Conservation (phyloP, 306 rosid genomes). For the Cicer judaicum region DNA sequence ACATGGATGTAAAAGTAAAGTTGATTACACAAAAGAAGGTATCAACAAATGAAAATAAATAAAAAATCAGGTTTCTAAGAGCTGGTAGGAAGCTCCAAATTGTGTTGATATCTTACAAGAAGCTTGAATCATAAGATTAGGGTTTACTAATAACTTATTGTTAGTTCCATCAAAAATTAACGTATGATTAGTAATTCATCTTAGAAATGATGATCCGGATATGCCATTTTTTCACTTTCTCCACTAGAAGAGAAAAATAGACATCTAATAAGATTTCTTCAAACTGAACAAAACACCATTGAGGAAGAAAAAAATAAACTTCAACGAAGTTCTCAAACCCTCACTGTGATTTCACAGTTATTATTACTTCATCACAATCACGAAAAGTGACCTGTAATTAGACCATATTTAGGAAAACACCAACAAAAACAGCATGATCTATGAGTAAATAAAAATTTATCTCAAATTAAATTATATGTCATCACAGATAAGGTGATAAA, state of each 20-base stretch:
- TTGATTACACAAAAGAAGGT: background rate
- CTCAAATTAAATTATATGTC: background rate
- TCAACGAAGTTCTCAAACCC: background rate
- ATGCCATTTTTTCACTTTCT: background rate
- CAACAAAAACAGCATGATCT: background rate
- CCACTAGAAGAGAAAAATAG: constrained; percentile 4
- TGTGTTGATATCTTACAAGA: background rate
- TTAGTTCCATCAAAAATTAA: too few species aligned
- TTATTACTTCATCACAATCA: background rate
- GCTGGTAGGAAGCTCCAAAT: background rate
- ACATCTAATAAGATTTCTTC: constrained; percentile 1
- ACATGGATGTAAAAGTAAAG: too few species aligned
- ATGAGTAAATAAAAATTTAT: background rate
- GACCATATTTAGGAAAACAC: background rate
- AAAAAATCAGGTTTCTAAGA: background rate
- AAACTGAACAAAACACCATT: background rate
- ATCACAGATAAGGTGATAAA: background rate
- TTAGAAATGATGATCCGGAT: background rate
- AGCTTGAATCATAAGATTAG: background rate
- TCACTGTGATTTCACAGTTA: background rate
- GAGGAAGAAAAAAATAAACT: background rate
- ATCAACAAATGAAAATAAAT: background rate
- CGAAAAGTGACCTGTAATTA: background rate
- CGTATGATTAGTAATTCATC: too few species aligned
- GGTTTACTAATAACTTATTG: background rate